Percentiles rank a stretch among this genome's conserved stretches.
Conservation (phyloP, 2,329 filamentous ascomycete species). For the Diaporthe sp. region DNA sequence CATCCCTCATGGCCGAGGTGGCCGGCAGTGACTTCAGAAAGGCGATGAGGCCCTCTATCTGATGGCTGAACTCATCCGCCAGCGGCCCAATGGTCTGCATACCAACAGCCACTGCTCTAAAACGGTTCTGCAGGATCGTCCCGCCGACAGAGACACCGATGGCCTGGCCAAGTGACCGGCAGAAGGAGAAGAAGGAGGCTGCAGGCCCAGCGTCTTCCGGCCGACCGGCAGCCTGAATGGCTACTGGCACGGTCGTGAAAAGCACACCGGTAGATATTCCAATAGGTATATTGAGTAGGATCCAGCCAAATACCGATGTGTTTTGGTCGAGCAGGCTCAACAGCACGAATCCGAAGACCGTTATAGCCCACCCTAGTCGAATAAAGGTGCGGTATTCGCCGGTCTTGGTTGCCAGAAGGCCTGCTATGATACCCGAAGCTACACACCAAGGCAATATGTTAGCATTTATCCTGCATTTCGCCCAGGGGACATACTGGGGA, state of each 20-base stretch:
- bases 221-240: slow-evolving; percentile 43
- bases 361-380: slow-evolving; percentile 43
- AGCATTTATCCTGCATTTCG: background rate
- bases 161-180: slow-evolving; percentile 42
- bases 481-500: too few relatives aligned
- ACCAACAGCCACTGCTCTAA: background rate
- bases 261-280: slow-evolving; percentile 44
- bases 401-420: slow-evolving; percentile 40
- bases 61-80: slow-evolving; percentile 18
- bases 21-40: slow-evolving; percentile 13
- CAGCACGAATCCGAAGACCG: slow-evolving; percentile 34
- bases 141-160: slow-evolving; percentile 43
- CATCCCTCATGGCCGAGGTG: background rate
- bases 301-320: slow-evolving; percentile 36
- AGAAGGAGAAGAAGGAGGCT: slow-evolving; percentile 33
- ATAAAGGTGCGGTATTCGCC: slow-evolving; percentile 43
- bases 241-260: slow-evolving; percentile 43
- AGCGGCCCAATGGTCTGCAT: slow-evolving; percentile 4
- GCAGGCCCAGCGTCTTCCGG: slow-evolving; percentile 41
- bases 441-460: background rate
- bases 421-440: slow-evolving; percentile 41
- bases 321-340: slow-evolving; percentile 39
- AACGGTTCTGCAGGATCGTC: slow-evolving; percentile 36
- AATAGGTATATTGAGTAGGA: slow-evolving; percentile 34
- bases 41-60: slow-evolving; percentile 18